Evolutionary conservation across 768 basidiomycete genomes (phyloP).

Genomic region (Naganishia randhawae): DNA sequence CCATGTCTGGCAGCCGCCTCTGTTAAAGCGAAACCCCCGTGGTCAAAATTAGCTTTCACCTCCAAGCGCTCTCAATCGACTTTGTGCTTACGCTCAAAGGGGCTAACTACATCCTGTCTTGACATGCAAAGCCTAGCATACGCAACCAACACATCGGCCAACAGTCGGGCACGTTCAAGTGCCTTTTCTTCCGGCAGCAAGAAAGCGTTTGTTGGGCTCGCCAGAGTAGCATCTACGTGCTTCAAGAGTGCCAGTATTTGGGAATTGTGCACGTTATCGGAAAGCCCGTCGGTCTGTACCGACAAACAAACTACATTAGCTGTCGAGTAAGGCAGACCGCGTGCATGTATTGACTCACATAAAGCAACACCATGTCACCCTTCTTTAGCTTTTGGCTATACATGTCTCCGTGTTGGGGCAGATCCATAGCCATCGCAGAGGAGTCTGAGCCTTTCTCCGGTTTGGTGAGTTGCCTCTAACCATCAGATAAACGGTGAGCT

Average conservation of each 20-base stretch:
- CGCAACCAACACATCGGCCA: slow-evolving; percentile 47
- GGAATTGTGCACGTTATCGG: slow-evolving; percentile 46
- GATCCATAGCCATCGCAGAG: slow-evolving; percentile 37
- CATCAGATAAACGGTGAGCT: not conserved
- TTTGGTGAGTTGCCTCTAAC: slow-evolving; percentile 35
- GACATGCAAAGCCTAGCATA: slow-evolving; percentile 49
- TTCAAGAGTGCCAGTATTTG: slow-evolving; percentile 42
- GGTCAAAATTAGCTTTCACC: not conserved
- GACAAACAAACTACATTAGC: not conserved
- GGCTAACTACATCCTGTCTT: slow-evolving; percentile 44
- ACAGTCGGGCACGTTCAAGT: slow-evolving; percentile 38
- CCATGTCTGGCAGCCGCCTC: slow-evolving; percentile 46
- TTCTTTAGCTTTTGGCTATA: slow-evolving; percentile 38
- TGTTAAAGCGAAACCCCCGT: not conserved
- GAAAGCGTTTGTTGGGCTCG: slow-evolving; percentile 39
- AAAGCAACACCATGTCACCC: slow-evolving; percentile 47
- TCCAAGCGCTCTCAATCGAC: not conserved
- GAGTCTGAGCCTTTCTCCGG: slow-evolving; percentile 10
- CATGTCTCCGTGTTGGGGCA: slow-evolving; percentile 40
- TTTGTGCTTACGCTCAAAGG: slow-evolving; percentile 39
- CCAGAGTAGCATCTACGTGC: slow-evolving; percentile 35
- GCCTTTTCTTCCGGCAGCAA: slow-evolving; percentile 36
- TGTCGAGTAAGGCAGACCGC: not conserved
- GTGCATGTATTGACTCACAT: slow-evolving; percentile 36
- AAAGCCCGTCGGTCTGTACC: slow-evolving; percentile 48